Evolutionary conservation across 768 basidiomycete species (phyloP).

Genomic region (Lactarius indigo): DNA sequence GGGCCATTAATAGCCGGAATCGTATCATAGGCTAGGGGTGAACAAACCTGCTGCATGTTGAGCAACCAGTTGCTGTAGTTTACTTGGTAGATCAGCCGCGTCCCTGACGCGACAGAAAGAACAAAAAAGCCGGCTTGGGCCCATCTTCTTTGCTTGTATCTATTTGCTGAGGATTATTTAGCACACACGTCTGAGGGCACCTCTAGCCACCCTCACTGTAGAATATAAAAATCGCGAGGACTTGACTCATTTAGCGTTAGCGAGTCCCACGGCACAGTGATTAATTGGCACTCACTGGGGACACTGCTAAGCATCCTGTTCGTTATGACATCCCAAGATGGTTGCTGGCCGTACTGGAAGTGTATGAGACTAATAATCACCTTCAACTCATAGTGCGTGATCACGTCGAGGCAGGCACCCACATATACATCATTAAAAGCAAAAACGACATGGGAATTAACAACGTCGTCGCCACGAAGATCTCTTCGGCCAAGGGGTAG

Average conservation of each 20-base stretch:
- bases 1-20: slow-evolving; percentile 1
- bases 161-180: slow-evolving; percentile 46
- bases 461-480: slow-evolving; percentile 60
- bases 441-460: slow-evolving; percentile 75
- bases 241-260: slow-evolving; percentile 36
- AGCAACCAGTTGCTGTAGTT: slow-evolving; percentile 66
- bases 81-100: slow-evolving; percentile 66
- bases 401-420: slow-evolving; percentile 31
- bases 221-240: slow-evolving; percentile 71
- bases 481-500: slow-evolving; percentile 55
- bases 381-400: not conserved
- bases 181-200: not conserved
- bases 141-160: slow-evolving; percentile 54
- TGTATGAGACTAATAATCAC: slow-evolving; percentile 57
- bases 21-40: not conserved
- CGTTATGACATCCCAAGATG: slow-evolving; percentile 45
- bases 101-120: slow-evolving; percentile 53
- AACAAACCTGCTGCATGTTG: slow-evolving; percentile 69
- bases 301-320: slow-evolving; percentile 60
- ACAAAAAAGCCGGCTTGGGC: slow-evolving; percentile 59
- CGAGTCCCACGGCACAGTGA: not conserved
- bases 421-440: slow-evolving; percentile 84
- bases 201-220: slow-evolving; percentile 49
- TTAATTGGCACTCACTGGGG: slow-evolving; percentile 53
- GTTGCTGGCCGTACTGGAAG: slow-evolving; percentile 69